Evolutionary conservation across 148 eudicot species (phyloP).

Genomic region (Hydrangea macrophylla): DNA sequence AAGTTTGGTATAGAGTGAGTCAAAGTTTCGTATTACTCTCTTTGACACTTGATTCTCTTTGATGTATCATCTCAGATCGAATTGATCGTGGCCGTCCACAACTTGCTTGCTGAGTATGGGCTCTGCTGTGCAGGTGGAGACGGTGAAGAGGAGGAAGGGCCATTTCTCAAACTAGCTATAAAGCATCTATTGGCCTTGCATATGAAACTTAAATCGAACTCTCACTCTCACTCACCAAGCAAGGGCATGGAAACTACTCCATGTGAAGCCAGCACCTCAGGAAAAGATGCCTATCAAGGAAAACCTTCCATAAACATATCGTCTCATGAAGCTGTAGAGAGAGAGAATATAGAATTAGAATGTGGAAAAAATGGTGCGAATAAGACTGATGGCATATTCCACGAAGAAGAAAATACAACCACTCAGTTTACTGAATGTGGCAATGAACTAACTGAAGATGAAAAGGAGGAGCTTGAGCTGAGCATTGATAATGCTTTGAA

Average conservation of each 20-base stretch:
- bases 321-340: slow-evolving; percentile 25
- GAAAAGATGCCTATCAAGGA: slow-evolving; percentile 23
- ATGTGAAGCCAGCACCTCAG: slow-evolving; percentile 17
- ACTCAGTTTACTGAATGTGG: slow-evolving; percentile 30
- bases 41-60: slow-evolving; percentile 12
- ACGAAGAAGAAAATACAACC: slow-evolving; percentile 32
- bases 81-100: slow-evolving; percentile 75
- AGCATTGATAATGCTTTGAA: slow-evolving; percentile 85
- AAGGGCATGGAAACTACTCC: slow-evolving; percentile 41
- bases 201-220: slow-evolving; percentile 75
- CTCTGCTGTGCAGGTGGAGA: slow-evolving; percentile 76
- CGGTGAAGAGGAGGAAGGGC: slow-evolving; percentile 88
- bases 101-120: slow-evolving; percentile 95
- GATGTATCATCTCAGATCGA: slow-evolving; percentile 50
- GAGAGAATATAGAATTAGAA: slow-evolving; percentile 19
- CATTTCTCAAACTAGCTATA: slow-evolving; percentile 91
- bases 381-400: slow-evolving; percentile 18
- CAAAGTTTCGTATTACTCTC: slow-evolving; percentile 3
- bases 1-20: neutral
- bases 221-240: slow-evolving; percentile 40
- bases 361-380: slow-evolving; percentile 21
- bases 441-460: slow-evolving; percentile 64
- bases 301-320: slow-evolving; percentile 22
- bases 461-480: slow-evolving; percentile 89
- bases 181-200: slow-evolving; percentile 83